Base-by-base conservation (phyloP, 345 rosid genomes). In the Gossypium longicalyx region DNA sequence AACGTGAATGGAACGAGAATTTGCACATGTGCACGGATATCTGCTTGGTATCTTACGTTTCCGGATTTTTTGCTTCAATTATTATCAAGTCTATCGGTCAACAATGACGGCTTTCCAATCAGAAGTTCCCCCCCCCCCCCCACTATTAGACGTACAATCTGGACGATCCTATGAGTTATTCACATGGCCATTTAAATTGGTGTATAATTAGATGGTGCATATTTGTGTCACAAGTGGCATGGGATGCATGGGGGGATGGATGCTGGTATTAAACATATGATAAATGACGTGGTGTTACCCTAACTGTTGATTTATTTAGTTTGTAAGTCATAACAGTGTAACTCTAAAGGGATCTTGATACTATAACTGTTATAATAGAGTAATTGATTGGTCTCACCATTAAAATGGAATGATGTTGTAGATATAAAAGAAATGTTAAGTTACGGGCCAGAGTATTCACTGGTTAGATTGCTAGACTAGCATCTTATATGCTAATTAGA, bases 51-150 rank as follows among this genome's bases (percentile, higher is more conserved):
- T 69, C 25, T 29, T 38, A 52, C 13, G 29, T 51, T 16, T 52
- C 13, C 4, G 1, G 11, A 34, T 29, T 52, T 52, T 52, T 25
- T 70, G 61, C 73, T 52, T 70, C 48, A 52, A 29, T 53, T 70
- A 52, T 29, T 17, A 70, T 17, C 60, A 51, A 27, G 12, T 71
- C 27, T 54, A 38, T 20, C 20, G 17, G 65, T 71, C 64, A 71
- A 71, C 49, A 22, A 57, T 54, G 34, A 56, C 74, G 74, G 74
- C 74, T 1, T 57, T 49, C 41, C 6, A 41, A 71, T 71, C 17
- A 56, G 8, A 56, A 54, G 25, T 0, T 7, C 3, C 10, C 15
- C 59, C 23, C 23, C 41, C 10, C 15, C 59, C 16, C 16, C 20
- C 1, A 34, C 17, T 17, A 16, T 69, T 67, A 22, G 41, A 47